Evolutionary conservation across 176 grass and related monocot genomes (phyloP), one percentile per base, ranked within the genome.

Genomic region (Aegilops umbellulata): DNA sequence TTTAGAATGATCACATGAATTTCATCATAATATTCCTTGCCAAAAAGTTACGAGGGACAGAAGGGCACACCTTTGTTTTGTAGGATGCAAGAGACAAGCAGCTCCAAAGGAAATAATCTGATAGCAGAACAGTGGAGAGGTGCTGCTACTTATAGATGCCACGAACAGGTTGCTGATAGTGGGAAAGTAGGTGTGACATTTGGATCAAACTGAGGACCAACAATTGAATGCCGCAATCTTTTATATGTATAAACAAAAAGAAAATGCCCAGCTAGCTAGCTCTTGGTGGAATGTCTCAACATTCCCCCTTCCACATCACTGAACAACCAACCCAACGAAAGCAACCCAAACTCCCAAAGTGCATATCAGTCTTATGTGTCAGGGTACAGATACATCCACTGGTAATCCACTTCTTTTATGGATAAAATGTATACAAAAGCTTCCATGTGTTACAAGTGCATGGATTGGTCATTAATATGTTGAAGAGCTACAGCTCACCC

Each of bases 81-180:
- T 22, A 75, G 57, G 32, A 72, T 71, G 41, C 67, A 80, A 65
- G 79, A 77, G 76, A 80, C 60, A 80, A 74, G 58, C 57, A 65
- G 24, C 74, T 79, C 75, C 74, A 31, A 64, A 73, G 24, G 60
- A 66, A 85, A 27, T 60, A 60, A 41, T 83, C 25, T 51, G 83
- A 65, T 63, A 36, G 58, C 38, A 84, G 19, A 75, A 84, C 35
- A 75, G 82, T 80, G 19, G 55, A 79, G 57, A 58, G 49, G 5
- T 42, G 82, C 67, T 89, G 31, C 58, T 79, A 84, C 87, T 89
- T 89, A 89, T 89, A 85, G 67, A 69, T 84, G 71, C n/a, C 58
- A 66, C 41, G 76, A 31, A 85, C 61, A 81, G 31, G 61, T 15
- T 84, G 66, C 29, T 84, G 68, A 58, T 49, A 67, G 77, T 85